Evolutionary conservation across 1,284 basidiomycete species (phyloP).

Genomic region (Puccinia triticina): DNA sequence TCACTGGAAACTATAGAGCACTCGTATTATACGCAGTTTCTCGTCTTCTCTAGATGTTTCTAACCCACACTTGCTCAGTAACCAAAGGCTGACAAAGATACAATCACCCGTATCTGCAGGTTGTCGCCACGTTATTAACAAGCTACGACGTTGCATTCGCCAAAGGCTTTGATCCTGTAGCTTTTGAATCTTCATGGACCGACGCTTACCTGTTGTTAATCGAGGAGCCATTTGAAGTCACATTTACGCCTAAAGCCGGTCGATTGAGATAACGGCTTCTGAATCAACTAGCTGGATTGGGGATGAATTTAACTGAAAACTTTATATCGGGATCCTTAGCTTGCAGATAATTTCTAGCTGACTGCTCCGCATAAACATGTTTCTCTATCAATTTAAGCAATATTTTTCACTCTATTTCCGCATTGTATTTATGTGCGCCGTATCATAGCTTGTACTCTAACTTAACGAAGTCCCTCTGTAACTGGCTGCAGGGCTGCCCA

Average conservation of each 20-base stretch:
- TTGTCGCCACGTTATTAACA: slow-evolving; percentile 33
- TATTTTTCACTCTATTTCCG: no score
- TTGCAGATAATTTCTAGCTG: no score
- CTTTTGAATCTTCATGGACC: slow-evolving; percentile 44
- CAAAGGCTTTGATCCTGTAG: slow-evolving; percentile 36
- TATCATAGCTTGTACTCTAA: no score
- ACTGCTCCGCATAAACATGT: no score
- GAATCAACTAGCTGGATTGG: not conserved
- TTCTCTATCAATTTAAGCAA: no score
- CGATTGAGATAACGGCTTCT: not conserved
- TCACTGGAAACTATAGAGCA: not conserved
- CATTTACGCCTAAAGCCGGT: slow-evolving; percentile 12
- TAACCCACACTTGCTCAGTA: not conserved
- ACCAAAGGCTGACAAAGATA: not conserved
- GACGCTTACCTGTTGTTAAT: slow-evolving; percentile 46
- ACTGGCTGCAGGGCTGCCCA: no score
- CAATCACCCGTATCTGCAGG: slow-evolving; percentile 5
- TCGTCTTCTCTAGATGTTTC: not conserved
- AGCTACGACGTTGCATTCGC: slow-evolving; percentile 39
- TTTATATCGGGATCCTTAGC: no score
- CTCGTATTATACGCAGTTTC: not conserved
- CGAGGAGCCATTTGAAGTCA: slow-evolving; percentile 33
- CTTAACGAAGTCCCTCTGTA: no score
- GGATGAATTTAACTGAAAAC: no score
- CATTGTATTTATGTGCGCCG: no score